Percentiles rank a stretch among this genome's conserved stretches.
Conservation (phyloP, 129 eudicot genomes). For the Ambrosia trifida region DNA sequence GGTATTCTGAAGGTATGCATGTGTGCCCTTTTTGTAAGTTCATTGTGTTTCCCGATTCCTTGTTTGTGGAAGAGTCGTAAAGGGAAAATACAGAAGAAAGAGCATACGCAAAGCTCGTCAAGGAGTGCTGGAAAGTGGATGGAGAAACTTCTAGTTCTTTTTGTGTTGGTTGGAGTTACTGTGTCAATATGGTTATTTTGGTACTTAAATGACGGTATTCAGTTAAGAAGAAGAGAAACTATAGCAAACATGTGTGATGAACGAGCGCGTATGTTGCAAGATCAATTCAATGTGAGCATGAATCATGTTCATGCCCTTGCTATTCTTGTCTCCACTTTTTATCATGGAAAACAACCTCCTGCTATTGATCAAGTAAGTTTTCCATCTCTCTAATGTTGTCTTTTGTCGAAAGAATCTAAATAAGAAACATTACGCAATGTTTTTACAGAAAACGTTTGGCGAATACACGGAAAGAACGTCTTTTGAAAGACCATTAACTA, state of each 20-base stretch:
- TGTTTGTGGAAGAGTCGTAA: conserved; percentile 39
- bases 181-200: conserved; percentile 52
- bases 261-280: conserved; percentile 93
- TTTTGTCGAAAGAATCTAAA: conserved; percentile 16
- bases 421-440: neutral
- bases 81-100: conserved; percentile 41
- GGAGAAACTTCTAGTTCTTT: conserved; percentile 49
- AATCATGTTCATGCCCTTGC: conserved; percentile 92
- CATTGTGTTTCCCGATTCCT: conserved; percentile 42
- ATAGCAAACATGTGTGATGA: conserved; percentile 91
- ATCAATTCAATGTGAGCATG: conserved; percentile 96
- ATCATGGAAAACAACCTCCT: conserved; percentile 83
- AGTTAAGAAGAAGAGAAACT: conserved; percentile 62
- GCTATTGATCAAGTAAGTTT: conserved; percentile 78
- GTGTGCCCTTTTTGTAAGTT: conserved; percentile 49
- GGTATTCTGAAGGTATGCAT: conserved; percentile 38
- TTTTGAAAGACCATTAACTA: conserved; percentile 92
- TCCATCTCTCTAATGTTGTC: conserved; percentile 9
- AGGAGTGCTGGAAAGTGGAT: conserved; percentile 63
- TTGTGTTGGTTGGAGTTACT: conserved; percentile 46
- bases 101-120: conserved; percentile 46
- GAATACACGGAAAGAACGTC: conserved; percentile 86
- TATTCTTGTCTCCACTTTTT: conserved; percentile 80
- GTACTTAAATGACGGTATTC: conserved; percentile 45
- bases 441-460: conserved; percentile 74